phyloP scores from a whole-genome alignment of 2,329 filamentous ascomycete species.

The Colletotrichum orchidophilum region DNA sequence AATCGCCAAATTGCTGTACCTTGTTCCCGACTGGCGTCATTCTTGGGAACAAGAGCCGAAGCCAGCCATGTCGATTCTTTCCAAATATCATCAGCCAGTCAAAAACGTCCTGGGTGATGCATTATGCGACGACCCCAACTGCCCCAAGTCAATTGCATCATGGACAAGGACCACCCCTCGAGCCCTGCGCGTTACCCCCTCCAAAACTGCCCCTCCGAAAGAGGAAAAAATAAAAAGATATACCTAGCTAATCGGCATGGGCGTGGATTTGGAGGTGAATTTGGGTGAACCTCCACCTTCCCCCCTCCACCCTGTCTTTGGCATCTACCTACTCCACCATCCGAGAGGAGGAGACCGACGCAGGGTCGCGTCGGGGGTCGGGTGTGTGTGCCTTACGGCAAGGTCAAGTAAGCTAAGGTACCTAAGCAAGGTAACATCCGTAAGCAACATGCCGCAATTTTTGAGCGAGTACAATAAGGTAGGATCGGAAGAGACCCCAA shows the following conservation, averaged over 20 bases:
- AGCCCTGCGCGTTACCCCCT: background rate
- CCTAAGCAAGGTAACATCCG: slow-evolving; percentile 8
- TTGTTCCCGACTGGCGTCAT: background rate
- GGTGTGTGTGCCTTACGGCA: background rate
- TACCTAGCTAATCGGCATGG: too few relatives aligned
- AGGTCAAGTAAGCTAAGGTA: background rate
- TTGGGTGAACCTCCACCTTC: background rate
- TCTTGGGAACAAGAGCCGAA: background rate
- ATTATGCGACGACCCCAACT: background rate
- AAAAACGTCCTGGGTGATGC: background rate
- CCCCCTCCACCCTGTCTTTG: background rate
- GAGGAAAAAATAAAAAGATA: too few relatives aligned
- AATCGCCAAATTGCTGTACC: background rate
- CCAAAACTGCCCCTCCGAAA: slow-evolving; percentile 3
- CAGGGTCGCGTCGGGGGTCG: too few relatives aligned
- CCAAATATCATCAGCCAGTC: background rate
- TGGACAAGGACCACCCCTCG: slow-evolving; percentile 12
- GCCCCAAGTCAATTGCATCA: slow-evolving; percentile 28
- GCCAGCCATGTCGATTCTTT: background rate
- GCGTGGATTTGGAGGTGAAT: too few relatives aligned
- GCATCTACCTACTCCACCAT: slow-evolving; percentile 23
- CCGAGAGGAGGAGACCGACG: slow-evolving; percentile 1
- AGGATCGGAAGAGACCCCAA: background rate
- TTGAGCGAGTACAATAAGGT: background rate
- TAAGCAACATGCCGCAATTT: slow-evolving; percentile 11